phyloP scores from a whole-genome alignment of 371 early-diverging fungal genomes.

The Lichtheimia hyalospora region DNA sequence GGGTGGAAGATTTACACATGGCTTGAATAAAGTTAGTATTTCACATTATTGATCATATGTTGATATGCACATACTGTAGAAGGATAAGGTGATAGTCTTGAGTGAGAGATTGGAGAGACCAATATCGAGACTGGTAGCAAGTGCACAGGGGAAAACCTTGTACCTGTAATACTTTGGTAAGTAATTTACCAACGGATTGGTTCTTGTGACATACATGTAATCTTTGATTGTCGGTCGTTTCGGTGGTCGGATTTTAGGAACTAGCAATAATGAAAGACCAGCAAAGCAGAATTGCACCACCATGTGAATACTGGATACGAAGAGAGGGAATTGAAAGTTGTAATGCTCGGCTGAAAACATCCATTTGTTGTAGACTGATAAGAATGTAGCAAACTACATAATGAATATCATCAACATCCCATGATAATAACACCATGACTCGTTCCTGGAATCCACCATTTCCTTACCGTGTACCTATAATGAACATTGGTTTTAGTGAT shows the following conservation, averaged over 20 bases:
- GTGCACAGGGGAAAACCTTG: conserved; percentile 79
- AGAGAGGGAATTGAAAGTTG: conserved; percentile 79
- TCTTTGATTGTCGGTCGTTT: conserved; percentile 56
- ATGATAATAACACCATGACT: neutral
- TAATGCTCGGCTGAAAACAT: conserved; percentile 75
- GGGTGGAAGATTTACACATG: conserved; percentile 91
- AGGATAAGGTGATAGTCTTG: conserved; percentile 83
- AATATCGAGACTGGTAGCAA: conserved; percentile 89
- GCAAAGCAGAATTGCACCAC: conserved; percentile 69
- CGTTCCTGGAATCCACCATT: neutral
- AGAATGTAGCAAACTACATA: conserved; percentile 59
- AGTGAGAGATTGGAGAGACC: conserved; percentile 86
- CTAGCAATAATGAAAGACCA: conserved; percentile 47
- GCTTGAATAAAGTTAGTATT: conserved; percentile 39
- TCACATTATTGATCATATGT: conserved; percentile 11
- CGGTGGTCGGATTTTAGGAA: conserved; percentile 58
- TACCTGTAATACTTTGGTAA: conserved; percentile 26
- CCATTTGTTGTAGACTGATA: conserved; percentile 90
- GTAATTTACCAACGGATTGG: neutral
- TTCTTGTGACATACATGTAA: conserved; percentile 42
- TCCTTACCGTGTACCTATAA: neutral
- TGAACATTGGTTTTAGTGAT: conserved; percentile 22
- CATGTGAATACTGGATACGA: conserved; percentile 78
- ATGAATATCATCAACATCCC: neutral
- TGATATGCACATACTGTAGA: conserved; percentile 63